Evolutionary conservation across 345 rosid genomes (phyloP).

Genomic region (Sapria himalayana): DNA sequence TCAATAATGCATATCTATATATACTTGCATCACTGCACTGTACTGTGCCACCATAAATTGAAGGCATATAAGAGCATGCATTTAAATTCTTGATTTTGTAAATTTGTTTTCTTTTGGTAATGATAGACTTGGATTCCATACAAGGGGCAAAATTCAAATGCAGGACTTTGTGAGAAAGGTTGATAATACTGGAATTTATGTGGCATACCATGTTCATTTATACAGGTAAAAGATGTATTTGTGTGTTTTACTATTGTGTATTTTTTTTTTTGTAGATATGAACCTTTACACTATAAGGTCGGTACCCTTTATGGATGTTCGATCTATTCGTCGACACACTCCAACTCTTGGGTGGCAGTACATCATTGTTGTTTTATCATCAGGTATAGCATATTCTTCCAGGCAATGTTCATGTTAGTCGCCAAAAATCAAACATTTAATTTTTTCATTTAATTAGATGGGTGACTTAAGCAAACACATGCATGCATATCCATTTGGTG

Average conservation of each 20-base stretch:
- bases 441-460: too few species aligned
- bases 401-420: too few species aligned
- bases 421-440: too few species aligned
- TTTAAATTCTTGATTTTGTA: background rate
- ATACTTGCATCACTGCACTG: too few species aligned
- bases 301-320: slow-evolving; percentile 55
- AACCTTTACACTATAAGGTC: slow-evolving; percentile 73
- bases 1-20: too few species aligned
- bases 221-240: background rate
- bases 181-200: slow-evolving; percentile 2
- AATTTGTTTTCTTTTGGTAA: slow-evolving; percentile 1
- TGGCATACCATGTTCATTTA: background rate
- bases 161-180: slow-evolving; percentile 77
- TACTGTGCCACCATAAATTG: too few species aligned
- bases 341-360: slow-evolving; percentile 97
- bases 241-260: slow-evolving; percentile 5
- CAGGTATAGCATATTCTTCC: slow-evolving; percentile 27
- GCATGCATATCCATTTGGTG: too few species aligned
- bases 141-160: slow-evolving; percentile 50
- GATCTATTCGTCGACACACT: slow-evolving; percentile 67
- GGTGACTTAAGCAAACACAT: too few species aligned
- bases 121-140: slow-evolving; percentile 81
- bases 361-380: slow-evolving; percentile 63
- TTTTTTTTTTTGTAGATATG: slow-evolving; percentile 30
- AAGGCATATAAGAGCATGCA: too few species aligned